Percentiles rank a stretch among this genome's conserved stretches.
Evolutionary conservation across 2,329 filamentous ascomycete genomes (phyloP).

Genomic region (Aspergillus cejpii): DNA sequence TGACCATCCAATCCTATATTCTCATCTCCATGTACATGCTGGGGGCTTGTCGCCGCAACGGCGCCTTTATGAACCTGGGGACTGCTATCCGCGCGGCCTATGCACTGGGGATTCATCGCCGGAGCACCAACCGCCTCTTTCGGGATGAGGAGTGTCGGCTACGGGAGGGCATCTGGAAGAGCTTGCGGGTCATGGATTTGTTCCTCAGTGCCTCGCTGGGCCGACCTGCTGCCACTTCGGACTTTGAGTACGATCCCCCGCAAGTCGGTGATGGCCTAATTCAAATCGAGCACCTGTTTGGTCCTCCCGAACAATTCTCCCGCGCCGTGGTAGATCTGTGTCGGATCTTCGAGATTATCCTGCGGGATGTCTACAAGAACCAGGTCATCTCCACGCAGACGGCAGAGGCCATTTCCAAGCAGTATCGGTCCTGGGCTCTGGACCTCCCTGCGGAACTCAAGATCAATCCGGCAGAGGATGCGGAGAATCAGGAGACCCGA

Average conservation of each 20-base stretch:
- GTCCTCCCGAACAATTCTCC: no score
- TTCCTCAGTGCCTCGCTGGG: constrained; percentile 15
- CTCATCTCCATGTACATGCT: constrained; percentile 8
- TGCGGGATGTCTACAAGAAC: background rate
- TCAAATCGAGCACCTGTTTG: no score
- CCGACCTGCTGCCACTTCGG: constrained; percentile 10
- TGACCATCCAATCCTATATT: constrained; percentile 2
- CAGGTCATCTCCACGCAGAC: background rate
- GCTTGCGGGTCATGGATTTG: constrained; percentile 13
- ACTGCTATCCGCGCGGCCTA: constrained; percentile 3
- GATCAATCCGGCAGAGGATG: background rate
- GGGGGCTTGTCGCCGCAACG: constrained; percentile 9
- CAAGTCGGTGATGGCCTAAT: no score
- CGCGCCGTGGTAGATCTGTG: constrained; percentile 31
- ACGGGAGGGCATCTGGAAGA: constrained; percentile 17
- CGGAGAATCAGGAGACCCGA: no score
- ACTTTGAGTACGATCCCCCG: constrained; percentile 13
- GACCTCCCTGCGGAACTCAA: background rate
- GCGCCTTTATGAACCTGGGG: constrained; percentile 4
- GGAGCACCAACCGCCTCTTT: background rate
- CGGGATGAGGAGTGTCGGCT: constrained; percentile 13
- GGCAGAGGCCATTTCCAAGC: background rate
- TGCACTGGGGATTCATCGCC: constrained; percentile 13
- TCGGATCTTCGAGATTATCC: constrained; percentile 30
- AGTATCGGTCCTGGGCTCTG: background rate